Percentiles rank a stretch among this genome's conserved stretches.
Conservation (phyloP, 2,329 filamentous ascomycete genomes). For the Cryphonectria japonica region DNA sequence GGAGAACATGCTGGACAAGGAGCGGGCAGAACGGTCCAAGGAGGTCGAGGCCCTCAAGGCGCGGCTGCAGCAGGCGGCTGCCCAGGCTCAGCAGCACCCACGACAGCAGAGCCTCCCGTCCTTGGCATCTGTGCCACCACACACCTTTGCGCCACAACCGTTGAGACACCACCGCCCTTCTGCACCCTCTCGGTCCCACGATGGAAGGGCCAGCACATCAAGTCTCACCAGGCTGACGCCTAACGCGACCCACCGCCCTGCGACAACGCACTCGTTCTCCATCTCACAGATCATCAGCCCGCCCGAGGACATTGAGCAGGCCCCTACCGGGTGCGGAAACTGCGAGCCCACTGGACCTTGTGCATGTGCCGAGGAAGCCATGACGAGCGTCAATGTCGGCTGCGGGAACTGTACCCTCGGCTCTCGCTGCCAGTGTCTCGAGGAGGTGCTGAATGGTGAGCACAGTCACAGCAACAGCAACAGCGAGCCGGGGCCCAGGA, state of each 20-base stretch:
- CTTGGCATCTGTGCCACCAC: conserved; percentile 24
- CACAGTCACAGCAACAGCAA: conserved; percentile 31
- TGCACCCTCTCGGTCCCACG: conserved; percentile 23
- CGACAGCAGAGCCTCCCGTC: conserved; percentile 29
- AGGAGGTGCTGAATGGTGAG: conserved; percentile 46
- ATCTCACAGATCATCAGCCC: conserved; percentile 63
- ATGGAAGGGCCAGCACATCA: conserved; percentile 27
- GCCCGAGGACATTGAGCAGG: conserved; percentile 47
- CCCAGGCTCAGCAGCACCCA: conserved; percentile 23
- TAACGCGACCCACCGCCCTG: conserved; percentile 30
- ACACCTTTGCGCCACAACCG: conserved; percentile 26
- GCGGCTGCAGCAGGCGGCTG: conserved; percentile 26
- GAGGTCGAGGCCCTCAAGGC: conserved; percentile 26
- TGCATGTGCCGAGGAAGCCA: conserved; percentile 62
- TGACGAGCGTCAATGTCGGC: conserved; percentile 57
- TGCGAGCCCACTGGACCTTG: conserved; percentile 59
- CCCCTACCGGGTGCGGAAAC: conserved; percentile 56
- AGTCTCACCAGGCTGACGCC: conserved; percentile 23
- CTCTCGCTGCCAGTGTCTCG: conserved; percentile 65
- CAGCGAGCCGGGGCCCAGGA: conserved; percentile 22
- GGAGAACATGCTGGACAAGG: conserved; percentile 65
- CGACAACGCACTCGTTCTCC: conserved; percentile 46
- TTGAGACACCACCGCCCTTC: conserved; percentile 28
- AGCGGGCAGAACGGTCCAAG: conserved; percentile 51
- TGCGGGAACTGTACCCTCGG: conserved; percentile 70